A percentile compares a stretch with the other conserved stretches of the same genome.
phyloP scores from a whole-genome alignment of 768 basidiomycete species.

The Punctularia strigosozonata region DNA sequence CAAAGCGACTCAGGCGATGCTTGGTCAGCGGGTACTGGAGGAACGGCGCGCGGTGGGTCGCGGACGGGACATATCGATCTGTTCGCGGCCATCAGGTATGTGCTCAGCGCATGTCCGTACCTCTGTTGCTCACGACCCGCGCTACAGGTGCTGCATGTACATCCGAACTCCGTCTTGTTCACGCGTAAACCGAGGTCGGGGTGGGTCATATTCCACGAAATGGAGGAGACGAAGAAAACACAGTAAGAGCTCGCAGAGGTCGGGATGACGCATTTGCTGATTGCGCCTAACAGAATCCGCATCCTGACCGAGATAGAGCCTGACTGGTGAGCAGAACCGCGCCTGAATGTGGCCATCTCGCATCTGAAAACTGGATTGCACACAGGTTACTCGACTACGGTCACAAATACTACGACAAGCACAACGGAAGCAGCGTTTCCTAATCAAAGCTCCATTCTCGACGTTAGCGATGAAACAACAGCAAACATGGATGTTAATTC shows the following conservation, averaged over 20 bases:
- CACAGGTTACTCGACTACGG: conserved; percentile 38
- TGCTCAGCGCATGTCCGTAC: conserved; percentile 4
- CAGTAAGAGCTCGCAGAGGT: conserved; percentile 43
- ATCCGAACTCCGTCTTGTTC: conserved; percentile 91
- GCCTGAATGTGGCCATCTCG: neutral
- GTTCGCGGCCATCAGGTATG: conserved; percentile 76
- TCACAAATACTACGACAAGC: conserved; percentile 31
- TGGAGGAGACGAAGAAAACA: conserved; percentile 92
- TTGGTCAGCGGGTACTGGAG: conserved; percentile 90
- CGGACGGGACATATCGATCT: conserved; percentile 88
- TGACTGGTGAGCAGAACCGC: conserved; percentile 54
- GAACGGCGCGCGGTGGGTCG: conserved; percentile 83
- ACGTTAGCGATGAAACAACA: too few species aligned
- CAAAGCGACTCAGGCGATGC: conserved; percentile 71
- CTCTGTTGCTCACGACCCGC: conserved; percentile 5
- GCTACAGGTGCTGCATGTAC: conserved; percentile 68
- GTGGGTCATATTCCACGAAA: conserved; percentile 93
- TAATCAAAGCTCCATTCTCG: too few species aligned
- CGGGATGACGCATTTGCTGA: neutral
- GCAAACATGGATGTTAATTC: too few species aligned
- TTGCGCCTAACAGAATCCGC: conserved; percentile 49
- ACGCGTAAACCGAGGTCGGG: conserved; percentile 83
- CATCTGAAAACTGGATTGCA: conserved; percentile 1
- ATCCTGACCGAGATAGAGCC: conserved; percentile 91
- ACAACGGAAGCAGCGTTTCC: conserved; percentile 5